Evolutionary conservation across 1,284 basidiomycete genomes (phyloP).

Genomic region (Xerocomus cyaneibrunnescens): DNA sequence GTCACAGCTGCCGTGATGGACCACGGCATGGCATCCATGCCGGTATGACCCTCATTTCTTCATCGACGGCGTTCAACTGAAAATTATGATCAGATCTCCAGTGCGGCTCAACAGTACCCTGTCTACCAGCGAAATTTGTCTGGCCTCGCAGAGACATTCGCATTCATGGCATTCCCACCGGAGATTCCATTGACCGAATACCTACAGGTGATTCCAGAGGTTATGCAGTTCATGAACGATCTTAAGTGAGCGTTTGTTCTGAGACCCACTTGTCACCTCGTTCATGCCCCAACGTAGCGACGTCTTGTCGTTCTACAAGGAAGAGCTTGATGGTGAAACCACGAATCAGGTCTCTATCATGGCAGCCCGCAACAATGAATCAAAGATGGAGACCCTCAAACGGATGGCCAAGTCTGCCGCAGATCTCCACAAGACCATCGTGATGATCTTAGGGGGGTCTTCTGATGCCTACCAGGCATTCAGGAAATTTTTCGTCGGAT

Average conservation of each 20-base stretch:
- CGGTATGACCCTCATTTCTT: no score
- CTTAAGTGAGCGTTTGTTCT: not conserved
- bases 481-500: not conserved
- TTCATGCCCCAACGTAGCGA: not conserved
- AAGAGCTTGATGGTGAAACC: conserved; percentile 19
- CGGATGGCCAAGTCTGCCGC: conserved; percentile 17
- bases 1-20: conserved; percentile 26
- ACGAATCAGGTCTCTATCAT: conserved; percentile 23
- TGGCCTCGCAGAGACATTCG: conserved; percentile 14
- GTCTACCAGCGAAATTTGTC: conserved; percentile 22
- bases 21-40: conserved; percentile 20
- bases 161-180: conserved; percentile 27
- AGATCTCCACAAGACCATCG: not conserved
- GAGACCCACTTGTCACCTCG: not conserved
- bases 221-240: not conserved
- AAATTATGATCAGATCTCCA: not conserved
- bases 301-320: conserved; percentile 33
- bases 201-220: not conserved
- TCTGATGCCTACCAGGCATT: not conserved
- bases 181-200: not conserved
- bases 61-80: not conserved
- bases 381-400: conserved; percentile 25
- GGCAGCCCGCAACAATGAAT: conserved; percentile 15
- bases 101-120: conserved; percentile 21
- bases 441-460: conserved; percentile 12